Evolutionary conservation across 805 yeast species (phyloP).

Genomic region (Lipomyces japonicus): DNA sequence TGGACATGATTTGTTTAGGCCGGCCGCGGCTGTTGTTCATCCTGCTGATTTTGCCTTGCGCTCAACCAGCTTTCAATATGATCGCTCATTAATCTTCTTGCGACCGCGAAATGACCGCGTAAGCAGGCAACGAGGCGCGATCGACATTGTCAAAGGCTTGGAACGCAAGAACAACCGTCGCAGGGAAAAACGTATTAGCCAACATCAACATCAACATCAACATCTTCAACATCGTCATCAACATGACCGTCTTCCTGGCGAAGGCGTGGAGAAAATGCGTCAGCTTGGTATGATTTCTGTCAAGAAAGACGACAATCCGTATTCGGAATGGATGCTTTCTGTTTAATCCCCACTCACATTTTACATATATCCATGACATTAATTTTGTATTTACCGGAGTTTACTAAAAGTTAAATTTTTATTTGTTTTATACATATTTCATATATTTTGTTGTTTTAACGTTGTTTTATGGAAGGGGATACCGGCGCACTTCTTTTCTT

Average conservation of each 20-base stretch:
- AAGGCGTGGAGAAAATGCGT: constrained; percentile 31
- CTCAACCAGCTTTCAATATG: constrained; percentile 16
- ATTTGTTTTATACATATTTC: not conserved
- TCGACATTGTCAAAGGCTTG: constrained; percentile 29
- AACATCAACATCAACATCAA: constrained; percentile 4
- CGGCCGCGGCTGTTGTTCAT: too few relatives aligned
- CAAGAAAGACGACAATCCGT: constrained; percentile 21
- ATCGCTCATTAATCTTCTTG: not conserved
- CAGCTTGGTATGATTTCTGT: constrained; percentile 29
- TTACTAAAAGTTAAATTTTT: not conserved
- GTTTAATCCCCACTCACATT: constrained; percentile 2
- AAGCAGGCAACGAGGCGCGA: constrained; percentile 20
- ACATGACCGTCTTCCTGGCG: constrained; percentile 26
- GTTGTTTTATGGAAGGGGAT: not conserved
- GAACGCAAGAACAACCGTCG: constrained; percentile 24
- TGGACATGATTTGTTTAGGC: too few relatives aligned
- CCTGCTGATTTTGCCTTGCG: not conserved
- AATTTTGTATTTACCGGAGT: not conserved
- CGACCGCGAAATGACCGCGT: not conserved
- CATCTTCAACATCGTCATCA: constrained; percentile 19
- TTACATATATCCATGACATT: not conserved
- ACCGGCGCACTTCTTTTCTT: constrained; percentile 1
- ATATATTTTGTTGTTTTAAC: not conserved
- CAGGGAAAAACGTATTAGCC: constrained; percentile 12
- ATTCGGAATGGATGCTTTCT: constrained; percentile 29